A percentile compares a stretch with the other conserved stretches of the same genome.
Evolutionary conservation across 345 rosid species (phyloP).

Genomic region (Geranium rotundifolium): DNA sequence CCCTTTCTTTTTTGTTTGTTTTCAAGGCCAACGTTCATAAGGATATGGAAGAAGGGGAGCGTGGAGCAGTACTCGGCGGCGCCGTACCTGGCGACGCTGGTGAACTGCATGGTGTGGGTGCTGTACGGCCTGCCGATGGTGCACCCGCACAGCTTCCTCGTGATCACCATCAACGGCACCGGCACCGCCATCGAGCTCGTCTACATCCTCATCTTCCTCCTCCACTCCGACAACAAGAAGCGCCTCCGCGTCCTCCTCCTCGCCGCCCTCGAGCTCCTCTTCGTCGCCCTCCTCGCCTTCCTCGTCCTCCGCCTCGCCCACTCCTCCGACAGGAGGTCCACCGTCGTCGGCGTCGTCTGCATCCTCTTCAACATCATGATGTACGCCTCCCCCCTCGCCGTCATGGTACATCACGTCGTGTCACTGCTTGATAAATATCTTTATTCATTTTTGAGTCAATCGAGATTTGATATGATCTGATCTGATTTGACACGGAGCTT

Average conservation of each 20-base stretch:
- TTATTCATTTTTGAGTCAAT: not conserved
- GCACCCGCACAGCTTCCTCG: slow-evolving; percentile 53
- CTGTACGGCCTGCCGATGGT: slow-evolving; percentile 74
- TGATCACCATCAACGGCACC: slow-evolving; percentile 59
- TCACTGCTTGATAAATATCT: not conserved
- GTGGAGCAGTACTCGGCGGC: slow-evolving; percentile 68
- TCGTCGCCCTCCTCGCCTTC: slow-evolving; percentile 20
- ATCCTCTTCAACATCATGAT: slow-evolving; percentile 55
- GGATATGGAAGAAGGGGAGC: slow-evolving; percentile 54
- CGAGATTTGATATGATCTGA: too few relatives aligned
- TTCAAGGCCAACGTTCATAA: slow-evolving; percentile 66
- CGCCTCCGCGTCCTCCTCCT: slow-evolving; percentile 23
- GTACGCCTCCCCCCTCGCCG: slow-evolving; percentile 76
- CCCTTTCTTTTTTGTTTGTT: too few relatives aligned
- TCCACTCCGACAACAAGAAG: slow-evolving; percentile 28
- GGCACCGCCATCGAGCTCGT: slow-evolving; percentile 50
- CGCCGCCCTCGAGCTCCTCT: slow-evolving; percentile 24
- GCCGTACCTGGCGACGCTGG: slow-evolving; percentile 71
- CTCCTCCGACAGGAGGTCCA: slow-evolving; percentile 29
- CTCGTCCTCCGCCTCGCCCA: slow-evolving; percentile 38
- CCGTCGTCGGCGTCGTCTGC: slow-evolving; percentile 48
- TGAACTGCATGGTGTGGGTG: slow-evolving; percentile 78
- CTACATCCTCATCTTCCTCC: slow-evolving; percentile 34
- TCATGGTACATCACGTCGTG: slow-evolving; percentile 44
- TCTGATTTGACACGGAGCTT: not conserved